phyloP scores from a whole-genome alignment of 2,329 filamentous ascomycete genomes.

The Colletotrichum costaricense region DNA sequence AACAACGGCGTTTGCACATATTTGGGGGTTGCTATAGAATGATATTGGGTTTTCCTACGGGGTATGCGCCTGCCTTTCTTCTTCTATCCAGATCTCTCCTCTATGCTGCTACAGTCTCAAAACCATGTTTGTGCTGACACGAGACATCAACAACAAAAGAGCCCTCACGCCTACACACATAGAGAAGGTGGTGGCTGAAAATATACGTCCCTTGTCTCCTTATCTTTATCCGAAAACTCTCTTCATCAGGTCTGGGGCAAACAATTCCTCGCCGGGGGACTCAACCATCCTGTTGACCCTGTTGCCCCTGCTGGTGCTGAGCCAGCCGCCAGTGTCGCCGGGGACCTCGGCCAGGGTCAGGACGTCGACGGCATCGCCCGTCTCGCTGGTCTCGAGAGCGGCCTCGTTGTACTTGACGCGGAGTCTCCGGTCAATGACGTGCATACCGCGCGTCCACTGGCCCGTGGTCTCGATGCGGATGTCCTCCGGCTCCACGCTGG shows the following conservation, averaged over 20 bases:
- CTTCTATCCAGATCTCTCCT: conserved; percentile 8
- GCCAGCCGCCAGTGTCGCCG: conserved; percentile 81
- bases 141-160: conserved; percentile 50
- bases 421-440: conserved; percentile 80
- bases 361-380: conserved; percentile 49
- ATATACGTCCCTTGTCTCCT: neutral
- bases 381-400: conserved; percentile 42
- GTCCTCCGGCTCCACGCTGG: conserved; percentile 74
- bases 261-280: conserved; percentile 75
- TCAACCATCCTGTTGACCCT: conserved; percentile 78
- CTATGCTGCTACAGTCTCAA: neutral
- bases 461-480: conserved; percentile 89
- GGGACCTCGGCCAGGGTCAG: conserved; percentile 62
- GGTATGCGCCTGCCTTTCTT: conserved; percentile 36
- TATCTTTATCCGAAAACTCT: conserved; percentile 67
- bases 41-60: conserved; percentile 35
- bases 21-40: conserved; percentile 37
- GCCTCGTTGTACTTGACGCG: conserved; percentile 63
- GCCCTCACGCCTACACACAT: conserved; percentile 6
- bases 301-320: conserved; percentile 80
- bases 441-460: conserved; percentile 96
- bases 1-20: conserved; percentile 32
- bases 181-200: neutral
- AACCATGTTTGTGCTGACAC: conserved; percentile 24
- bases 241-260: conserved; percentile 74